Evolutionary conservation across 176 grass and related monocot species (phyloP).

Genomic region (Eleusine indica): DNA sequence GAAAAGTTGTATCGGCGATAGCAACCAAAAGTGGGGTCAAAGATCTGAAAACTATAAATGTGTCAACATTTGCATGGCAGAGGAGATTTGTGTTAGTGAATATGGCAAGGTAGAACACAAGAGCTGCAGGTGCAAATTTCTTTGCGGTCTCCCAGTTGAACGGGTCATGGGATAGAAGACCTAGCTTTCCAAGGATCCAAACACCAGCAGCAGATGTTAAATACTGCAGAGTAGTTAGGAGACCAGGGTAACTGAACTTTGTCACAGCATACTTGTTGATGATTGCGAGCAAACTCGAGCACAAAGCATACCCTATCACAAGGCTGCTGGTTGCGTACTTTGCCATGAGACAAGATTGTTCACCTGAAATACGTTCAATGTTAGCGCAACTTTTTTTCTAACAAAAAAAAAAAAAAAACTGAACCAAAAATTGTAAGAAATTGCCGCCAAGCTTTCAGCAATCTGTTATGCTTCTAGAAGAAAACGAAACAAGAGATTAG

Average conservation of each 20-base stretch:
- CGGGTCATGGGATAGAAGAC: constrained; percentile 64
- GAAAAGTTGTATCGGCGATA: constrained; percentile 74
- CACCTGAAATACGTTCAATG: constrained; percentile 42
- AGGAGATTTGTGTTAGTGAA: constrained; percentile 94
- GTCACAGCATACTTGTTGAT: constrained; percentile 94
- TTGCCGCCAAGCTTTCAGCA: not conserved
- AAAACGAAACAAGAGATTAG: not conserved
- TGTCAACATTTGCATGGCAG: constrained; percentile 80
- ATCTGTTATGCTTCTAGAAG: not conserved
- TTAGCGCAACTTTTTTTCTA: not conserved
- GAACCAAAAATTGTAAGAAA: not conserved
- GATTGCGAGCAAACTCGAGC: constrained; percentile 81
- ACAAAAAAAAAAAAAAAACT: not conserved
- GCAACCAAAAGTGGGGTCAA: constrained; percentile 83
- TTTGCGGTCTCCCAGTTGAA: constrained; percentile 80
- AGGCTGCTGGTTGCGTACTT: constrained; percentile 76
- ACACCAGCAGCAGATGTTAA: constrained; percentile 68
- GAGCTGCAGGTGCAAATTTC: constrained; percentile 73
- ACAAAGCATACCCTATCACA: constrained; percentile 80
- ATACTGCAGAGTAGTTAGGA: constrained; percentile 75
- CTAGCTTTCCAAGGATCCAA: constrained; percentile 76
- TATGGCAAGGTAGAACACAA: constrained; percentile 88
- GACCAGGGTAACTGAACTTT: constrained; percentile 77
- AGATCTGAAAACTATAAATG: constrained; percentile 84
- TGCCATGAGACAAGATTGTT: constrained; percentile 45